phyloP scores from a whole-genome alignment of 1,139 yeast genomes.

The Candida tropicalis region DNA sequence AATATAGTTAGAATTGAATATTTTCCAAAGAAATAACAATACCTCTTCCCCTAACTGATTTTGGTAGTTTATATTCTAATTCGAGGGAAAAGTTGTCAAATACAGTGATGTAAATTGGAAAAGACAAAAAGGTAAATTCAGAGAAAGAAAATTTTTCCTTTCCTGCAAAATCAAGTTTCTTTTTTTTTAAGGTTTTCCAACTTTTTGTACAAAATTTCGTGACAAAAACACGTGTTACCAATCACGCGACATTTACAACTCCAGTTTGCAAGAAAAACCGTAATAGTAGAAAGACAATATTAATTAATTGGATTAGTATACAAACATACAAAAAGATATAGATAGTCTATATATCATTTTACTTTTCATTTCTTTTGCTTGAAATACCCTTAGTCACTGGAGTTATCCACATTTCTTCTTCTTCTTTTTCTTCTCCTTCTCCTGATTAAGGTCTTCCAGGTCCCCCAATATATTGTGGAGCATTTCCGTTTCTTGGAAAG shows the following conservation, averaged over 20 bases:
- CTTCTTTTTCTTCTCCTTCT: neutral
- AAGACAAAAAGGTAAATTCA: neutral
- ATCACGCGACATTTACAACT: no score
- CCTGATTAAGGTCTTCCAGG: slow-evolving; percentile 16
- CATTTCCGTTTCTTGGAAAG: slow-evolving; percentile 33
- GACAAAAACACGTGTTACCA: neutral
- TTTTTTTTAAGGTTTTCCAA: no score
- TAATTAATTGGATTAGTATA: neutral
- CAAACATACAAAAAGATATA: slow-evolving; percentile 3
- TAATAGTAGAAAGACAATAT: no score
- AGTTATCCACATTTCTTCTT: no score
- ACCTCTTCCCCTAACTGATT: no score
- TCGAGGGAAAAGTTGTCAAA: neutral
- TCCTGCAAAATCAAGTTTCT: neutral
- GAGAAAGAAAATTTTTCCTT: neutral
- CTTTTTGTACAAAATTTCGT: neutral
- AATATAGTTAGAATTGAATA: no score
- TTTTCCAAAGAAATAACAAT: no score
- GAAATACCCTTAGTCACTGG: no score
- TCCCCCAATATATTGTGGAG: slow-evolving; percentile 27
- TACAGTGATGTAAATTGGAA: neutral
- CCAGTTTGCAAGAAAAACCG: no score
- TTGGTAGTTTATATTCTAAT: no score
- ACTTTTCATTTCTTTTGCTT: neutral
- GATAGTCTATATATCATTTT: neutral